A percentile compares a stretch with the other conserved stretches of the same genome.
These are phyloP conservation scores for Pyrenophora tritici-repentis DNA, from an alignment of 2,329 filamentous ascomycete genomes.

Conservation along the genomic window DNA sequence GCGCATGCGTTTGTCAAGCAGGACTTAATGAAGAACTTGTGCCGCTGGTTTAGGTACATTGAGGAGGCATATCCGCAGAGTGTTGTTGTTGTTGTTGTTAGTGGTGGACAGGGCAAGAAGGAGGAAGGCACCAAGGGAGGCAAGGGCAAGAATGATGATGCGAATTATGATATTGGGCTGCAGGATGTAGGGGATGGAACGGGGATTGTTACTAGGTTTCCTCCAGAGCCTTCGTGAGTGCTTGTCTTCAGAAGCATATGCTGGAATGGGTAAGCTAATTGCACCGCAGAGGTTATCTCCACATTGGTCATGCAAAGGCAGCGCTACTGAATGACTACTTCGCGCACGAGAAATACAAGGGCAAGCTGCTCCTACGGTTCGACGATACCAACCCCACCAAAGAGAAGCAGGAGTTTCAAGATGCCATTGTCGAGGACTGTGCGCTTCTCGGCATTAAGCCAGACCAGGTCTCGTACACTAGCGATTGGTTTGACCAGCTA, in stretches of 20 bases:
- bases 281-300: slow-evolving; percentile 70
- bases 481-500: slow-evolving; percentile 92
- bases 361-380: slow-evolving; percentile 87
- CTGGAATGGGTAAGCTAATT: slow-evolving; percentile 7
- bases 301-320: slow-evolving; percentile 95
- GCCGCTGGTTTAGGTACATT: slow-evolving; percentile 85
- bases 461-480: slow-evolving; percentile 85
- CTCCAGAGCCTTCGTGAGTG: slow-evolving; percentile 85
- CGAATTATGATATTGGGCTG: slow-evolving; percentile 86
- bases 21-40: slow-evolving; percentile 74
- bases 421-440: slow-evolving; percentile 90
- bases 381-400: slow-evolving; percentile 98
- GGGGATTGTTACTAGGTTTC: slow-evolving; percentile 85
- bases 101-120: slow-evolving; percentile 41
- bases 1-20: slow-evolving; percentile 80
- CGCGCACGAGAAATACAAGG: slow-evolving; percentile 89
- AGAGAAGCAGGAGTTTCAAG: slow-evolving; percentile 95
- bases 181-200: slow-evolving; percentile 76
- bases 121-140: slow-evolving; percentile 62
- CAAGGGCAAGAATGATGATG: slow-evolving; percentile 74
- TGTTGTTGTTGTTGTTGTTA: slow-evolving; percentile 69
- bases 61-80: slow-evolving; percentile 82
- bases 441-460: slow-evolving; percentile 89
- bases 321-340: slow-evolving; percentile 96
- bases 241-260: not conserved